phyloP scores from a whole-genome alignment of 1,284 basidiomycete genomes.

The Melampsora larici-populina region DNA sequence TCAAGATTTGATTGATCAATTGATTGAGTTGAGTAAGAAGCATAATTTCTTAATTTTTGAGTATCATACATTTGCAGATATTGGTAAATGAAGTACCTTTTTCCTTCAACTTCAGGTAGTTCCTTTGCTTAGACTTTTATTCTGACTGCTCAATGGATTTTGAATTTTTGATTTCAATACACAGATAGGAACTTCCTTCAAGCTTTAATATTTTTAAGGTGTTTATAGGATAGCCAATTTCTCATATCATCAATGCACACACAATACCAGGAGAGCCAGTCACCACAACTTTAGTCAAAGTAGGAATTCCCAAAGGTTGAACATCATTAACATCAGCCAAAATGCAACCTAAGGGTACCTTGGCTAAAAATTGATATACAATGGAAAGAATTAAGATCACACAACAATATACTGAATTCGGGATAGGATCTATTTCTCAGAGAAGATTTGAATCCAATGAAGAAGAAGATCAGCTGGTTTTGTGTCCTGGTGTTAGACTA shows the following conservation, averaged over 20 bases:
- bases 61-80: slow-evolving; percentile 98
- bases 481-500: slow-evolving; percentile 90
- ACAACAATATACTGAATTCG: slow-evolving; percentile 72
- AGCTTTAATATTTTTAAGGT: slow-evolving; percentile 87
- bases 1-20: slow-evolving; percentile 65
- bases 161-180: slow-evolving; percentile 1
- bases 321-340: slow-evolving; percentile 89
- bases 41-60: slow-evolving; percentile 97
- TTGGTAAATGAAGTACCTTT: slow-evolving; percentile 62
- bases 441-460: slow-evolving; percentile 54
- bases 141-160: not conserved
- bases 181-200: slow-evolving; percentile 83
- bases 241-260: slow-evolving; percentile 97
- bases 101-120: no score
- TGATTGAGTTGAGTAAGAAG: slow-evolving; percentile 70
- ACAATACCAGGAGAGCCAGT: slow-evolving; percentile 84
- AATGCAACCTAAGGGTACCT: slow-evolving; percentile 87
- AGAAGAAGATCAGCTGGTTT: slow-evolving; percentile 75
- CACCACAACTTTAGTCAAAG: slow-evolving; percentile 76
- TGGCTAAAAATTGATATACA: slow-evolving; percentile 82
- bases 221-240: slow-evolving; percentile 88
- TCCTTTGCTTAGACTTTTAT: not conserved
- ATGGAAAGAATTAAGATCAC: slow-evolving; percentile 85
- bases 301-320: slow-evolving; percentile 80
- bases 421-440: slow-evolving; percentile 92